These are phyloP conservation scores for Nectriaceae sp. DNA, from an alignment of 2,329 filamentous ascomycete species.

Conservation along the genomic window DNA sequence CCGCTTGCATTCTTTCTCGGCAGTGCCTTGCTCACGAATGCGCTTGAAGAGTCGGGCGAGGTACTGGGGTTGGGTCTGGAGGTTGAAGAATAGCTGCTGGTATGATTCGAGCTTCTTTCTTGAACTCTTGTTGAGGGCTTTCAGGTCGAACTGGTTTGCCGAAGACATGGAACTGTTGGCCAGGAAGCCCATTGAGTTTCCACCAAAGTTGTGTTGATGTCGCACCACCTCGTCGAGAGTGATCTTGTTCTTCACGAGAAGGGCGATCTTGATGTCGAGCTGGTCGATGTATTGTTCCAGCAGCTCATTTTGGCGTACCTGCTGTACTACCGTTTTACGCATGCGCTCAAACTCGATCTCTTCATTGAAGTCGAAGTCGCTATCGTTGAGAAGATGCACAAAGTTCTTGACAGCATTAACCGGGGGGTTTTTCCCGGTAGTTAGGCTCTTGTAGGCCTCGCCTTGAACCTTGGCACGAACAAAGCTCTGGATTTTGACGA, in stretches of 20 bases:
- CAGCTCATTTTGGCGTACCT: constrained; percentile 95
- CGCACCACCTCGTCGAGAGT: constrained; percentile 96
- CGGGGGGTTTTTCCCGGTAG: constrained; percentile 92
- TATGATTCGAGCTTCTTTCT: constrained; percentile 94
- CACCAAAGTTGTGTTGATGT: constrained; percentile 94
- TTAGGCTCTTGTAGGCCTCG: constrained; percentile 96
- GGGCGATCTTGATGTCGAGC: constrained; percentile 96
- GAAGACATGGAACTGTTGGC: constrained; percentile 88
- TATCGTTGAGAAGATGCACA: constrained; percentile 95
- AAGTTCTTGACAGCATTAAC: constrained; percentile 98
- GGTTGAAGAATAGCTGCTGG: constrained; percentile 94
- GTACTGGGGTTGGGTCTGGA: constrained; percentile 96
- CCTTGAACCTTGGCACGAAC: constrained; percentile 93
- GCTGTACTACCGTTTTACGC: constrained; percentile 93
- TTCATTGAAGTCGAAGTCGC: constrained; percentile 98
- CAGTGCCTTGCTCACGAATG: constrained; percentile 77
- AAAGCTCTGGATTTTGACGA: constrained; percentile 98
- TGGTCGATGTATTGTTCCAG: constrained; percentile 98
- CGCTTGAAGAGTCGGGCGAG: constrained; percentile 85
- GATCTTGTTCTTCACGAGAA: constrained; percentile 99
- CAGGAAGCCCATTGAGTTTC: constrained; percentile 80
- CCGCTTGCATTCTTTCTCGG: constrained; percentile 90
- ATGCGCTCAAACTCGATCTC: constrained; percentile 96
- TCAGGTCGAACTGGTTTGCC: constrained; percentile 91
- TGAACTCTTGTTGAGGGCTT: constrained; percentile 96